Evolutionary conservation across 2,329 filamentous ascomycete genomes (phyloP).

Genomic region (Sclerotinia spermophila): DNA sequence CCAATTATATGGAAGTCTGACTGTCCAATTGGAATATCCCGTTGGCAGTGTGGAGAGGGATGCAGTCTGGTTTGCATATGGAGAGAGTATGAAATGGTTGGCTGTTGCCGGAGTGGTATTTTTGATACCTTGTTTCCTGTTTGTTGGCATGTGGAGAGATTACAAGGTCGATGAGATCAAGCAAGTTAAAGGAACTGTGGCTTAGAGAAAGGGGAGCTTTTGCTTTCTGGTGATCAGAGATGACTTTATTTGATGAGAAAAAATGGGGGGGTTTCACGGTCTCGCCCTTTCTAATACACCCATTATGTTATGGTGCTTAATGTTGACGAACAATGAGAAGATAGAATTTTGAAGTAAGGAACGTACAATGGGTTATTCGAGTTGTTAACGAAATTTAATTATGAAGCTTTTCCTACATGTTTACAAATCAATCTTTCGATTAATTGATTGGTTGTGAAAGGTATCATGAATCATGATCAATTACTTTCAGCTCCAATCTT

Average conservation of each 20-base stretch:
- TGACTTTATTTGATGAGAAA: neutral
- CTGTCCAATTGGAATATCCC: constrained; percentile 51
- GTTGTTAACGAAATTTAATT: neutral
- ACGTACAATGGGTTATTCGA: neutral
- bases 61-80: constrained; percentile 62
- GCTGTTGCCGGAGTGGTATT: constrained; percentile 39
- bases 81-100: constrained; percentile 47
- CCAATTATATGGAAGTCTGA: constrained; percentile 49
- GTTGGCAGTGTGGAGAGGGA: constrained; percentile 47
- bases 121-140: constrained; percentile 43
- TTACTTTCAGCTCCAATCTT: neutral
- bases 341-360: neutral
- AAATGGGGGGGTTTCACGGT: neutral
- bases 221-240: neutral
- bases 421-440: too few relatives aligned
- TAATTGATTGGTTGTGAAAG: neutral
- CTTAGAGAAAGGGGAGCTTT: constrained; percentile 10
- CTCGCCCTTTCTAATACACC: neutral
- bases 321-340: neutral
- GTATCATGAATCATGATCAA: neutral
- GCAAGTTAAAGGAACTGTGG: constrained; percentile 32
- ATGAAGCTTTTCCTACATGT: neutral
- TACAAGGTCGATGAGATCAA: constrained; percentile 44
- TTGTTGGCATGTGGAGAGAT: constrained; percentile 46
- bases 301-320: neutral